Evolutionary conservation across 2,329 filamentous ascomycete species (phyloP).

Genomic region (Pezizomycotina sp.): DNA sequence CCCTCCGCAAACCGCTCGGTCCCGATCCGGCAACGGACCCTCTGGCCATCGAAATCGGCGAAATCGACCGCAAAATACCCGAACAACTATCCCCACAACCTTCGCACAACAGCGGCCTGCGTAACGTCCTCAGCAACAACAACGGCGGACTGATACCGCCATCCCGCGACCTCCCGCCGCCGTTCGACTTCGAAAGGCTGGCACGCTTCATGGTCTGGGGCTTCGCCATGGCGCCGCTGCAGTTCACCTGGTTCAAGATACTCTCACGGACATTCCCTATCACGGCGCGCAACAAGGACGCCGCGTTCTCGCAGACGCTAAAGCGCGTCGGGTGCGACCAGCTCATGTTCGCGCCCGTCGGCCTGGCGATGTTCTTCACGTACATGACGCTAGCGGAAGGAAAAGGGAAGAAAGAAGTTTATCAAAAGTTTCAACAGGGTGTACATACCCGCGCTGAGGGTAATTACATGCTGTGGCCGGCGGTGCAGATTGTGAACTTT

Average conservation of each 20-base stretch:
- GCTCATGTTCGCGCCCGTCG: slow-evolving; percentile 77
- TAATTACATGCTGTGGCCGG: slow-evolving; percentile 89
- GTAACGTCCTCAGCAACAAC: slow-evolving; percentile 37
- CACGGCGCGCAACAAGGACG: slow-evolving; percentile 42
- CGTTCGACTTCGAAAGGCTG: slow-evolving; percentile 89
- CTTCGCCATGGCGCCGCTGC: slow-evolving; percentile 85
- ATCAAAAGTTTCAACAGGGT: slow-evolving; percentile 80
- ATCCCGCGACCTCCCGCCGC: slow-evolving; percentile 49
- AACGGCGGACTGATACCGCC: slow-evolving; percentile 50
- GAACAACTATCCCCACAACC: no score
- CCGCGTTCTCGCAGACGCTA: slow-evolving; percentile 58
- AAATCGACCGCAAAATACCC: slow-evolving; percentile 66
- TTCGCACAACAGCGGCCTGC: no score
- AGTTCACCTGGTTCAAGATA: slow-evolving; percentile 92
- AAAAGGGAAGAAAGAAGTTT: slow-evolving; percentile 62
- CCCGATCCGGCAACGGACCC: slow-evolving; percentile 47
- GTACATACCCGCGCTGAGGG: slow-evolving; percentile 84
- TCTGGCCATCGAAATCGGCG: slow-evolving; percentile 72
- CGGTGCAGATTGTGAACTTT: slow-evolving; percentile 94
- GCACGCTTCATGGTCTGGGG: slow-evolving; percentile 86
- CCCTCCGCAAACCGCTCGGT: slow-evolving; percentile 45
- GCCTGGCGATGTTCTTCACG: slow-evolving; percentile 77
- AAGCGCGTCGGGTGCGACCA: slow-evolving; percentile 90
- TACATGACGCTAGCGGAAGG: slow-evolving; percentile 95
- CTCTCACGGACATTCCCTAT: slow-evolving; percentile 69